These are phyloP conservation scores for Metrosideros polymorpha DNA, from an alignment of 441 rosid species.

Conservation along the genomic window DNA sequence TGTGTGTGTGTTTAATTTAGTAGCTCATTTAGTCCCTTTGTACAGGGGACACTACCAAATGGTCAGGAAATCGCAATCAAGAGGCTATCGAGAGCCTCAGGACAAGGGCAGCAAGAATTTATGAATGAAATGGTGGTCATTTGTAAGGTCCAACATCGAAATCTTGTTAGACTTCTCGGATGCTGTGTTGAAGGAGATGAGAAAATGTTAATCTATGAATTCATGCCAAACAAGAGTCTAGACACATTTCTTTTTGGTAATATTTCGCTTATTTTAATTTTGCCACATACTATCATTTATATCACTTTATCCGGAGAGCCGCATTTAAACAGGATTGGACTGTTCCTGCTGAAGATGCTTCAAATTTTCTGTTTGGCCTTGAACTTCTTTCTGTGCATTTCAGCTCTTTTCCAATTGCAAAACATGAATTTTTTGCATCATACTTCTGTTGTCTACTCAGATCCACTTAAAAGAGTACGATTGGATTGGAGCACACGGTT, in stretches of 20 bases:
- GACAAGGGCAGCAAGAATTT: conserved; percentile 1
- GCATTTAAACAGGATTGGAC: neutral
- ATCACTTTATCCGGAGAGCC: neutral
- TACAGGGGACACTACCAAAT: neutral
- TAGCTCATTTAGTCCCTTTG: neutral
- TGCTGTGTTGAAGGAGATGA: conserved; percentile 5
- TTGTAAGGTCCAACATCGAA: conserved; percentile 4
- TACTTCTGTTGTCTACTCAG: conserved; percentile 8
- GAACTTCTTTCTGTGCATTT: neutral
- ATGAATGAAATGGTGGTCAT: neutral
- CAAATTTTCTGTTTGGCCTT: neutral
- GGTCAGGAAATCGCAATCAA: conserved; percentile 3
- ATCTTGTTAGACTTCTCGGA: conserved; percentile 1
- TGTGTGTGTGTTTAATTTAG: neutral
- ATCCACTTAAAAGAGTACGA: conserved; percentile 5
- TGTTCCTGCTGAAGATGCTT: neutral
- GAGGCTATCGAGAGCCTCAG: neutral
- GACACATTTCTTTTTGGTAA: conserved; percentile 4
- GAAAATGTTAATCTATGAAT: conserved; percentile 3
- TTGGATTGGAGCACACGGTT: conserved; percentile 42
- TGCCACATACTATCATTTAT: neutral
- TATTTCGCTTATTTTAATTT: neutral
- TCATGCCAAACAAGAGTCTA: conserved; percentile 5
- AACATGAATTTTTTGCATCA: neutral
- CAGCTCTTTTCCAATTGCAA: neutral